These are phyloP conservation scores for Mitosporidium daphniae DNA, from an alignment of 371 early-diverging fungal species.

Conservation along the genomic window DNA sequence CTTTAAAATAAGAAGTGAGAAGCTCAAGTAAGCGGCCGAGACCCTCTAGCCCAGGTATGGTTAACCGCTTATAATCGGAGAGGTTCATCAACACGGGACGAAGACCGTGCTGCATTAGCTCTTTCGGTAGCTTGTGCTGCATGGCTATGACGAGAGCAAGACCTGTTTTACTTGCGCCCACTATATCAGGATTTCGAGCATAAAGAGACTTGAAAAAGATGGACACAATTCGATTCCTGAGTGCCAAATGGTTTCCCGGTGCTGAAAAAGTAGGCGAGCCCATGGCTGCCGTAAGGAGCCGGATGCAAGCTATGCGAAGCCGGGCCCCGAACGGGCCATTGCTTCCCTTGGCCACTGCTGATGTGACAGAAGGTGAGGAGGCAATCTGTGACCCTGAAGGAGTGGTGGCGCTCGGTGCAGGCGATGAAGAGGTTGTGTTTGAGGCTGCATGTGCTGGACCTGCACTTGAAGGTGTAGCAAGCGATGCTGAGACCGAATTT, in stretches of 20 bases:
- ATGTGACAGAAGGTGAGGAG: too few relatives aligned
- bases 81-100: slow-evolving; percentile 68
- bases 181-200: slow-evolving; percentile 49
- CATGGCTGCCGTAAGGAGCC: too few relatives aligned
- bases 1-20: slow-evolving; percentile 77
- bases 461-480: too few relatives aligned
- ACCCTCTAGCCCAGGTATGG: slow-evolving; percentile 58
- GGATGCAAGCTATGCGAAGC: slow-evolving; percentile 74
- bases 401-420: too few relatives aligned
- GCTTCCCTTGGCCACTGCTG: too few relatives aligned
- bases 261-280: too few relatives aligned
- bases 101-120: slow-evolving; percentile 67
- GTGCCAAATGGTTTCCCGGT: slow-evolving; percentile 14
- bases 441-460: too few relatives aligned
- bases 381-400: too few relatives aligned
- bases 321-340: too few relatives aligned
- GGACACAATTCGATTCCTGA: slow-evolving; percentile 33
- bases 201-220: slow-evolving; percentile 89
- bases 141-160: slow-evolving; percentile 31
- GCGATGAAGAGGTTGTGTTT: too few relatives aligned
- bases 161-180: slow-evolving; percentile 68
- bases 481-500: too few relatives aligned
- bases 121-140: slow-evolving; percentile 52
- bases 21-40: slow-evolving; percentile 57
- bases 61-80: slow-evolving; percentile 54